Evolutionary conservation across 1,139 yeast genomes (phyloP).

Genomic region (Scheffersomyces titani): DNA sequence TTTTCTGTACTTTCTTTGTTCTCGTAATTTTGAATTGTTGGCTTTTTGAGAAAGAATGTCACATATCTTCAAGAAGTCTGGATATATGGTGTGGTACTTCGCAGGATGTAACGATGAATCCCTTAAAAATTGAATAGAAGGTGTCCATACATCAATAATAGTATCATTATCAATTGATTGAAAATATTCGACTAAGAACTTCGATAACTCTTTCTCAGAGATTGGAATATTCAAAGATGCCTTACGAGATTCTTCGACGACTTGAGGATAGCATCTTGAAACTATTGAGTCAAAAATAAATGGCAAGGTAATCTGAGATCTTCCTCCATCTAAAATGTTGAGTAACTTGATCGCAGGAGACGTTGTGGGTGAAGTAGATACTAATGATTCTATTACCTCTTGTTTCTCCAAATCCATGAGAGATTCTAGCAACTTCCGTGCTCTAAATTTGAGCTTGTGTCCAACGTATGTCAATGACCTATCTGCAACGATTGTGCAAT

Average conservation of each 20-base stretch:
- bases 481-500: conserved; percentile 19
- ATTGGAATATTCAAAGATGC: conserved; percentile 49
- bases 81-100: conserved; percentile 51
- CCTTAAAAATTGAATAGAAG: conserved; percentile 57
- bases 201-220: conserved; percentile 41
- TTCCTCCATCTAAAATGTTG: conserved; percentile 82
- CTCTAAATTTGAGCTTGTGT: conserved; percentile 68
- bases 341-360: conserved; percentile 47
- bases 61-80: conserved; percentile 53
- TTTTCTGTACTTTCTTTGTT: conserved; percentile 57
- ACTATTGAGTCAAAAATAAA: conserved; percentile 58
- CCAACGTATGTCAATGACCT: conserved; percentile 62
- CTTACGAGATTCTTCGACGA: conserved; percentile 30
- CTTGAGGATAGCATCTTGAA: conserved; percentile 33
- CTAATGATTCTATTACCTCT: conserved; percentile 70
- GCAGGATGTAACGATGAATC: conserved; percentile 53
- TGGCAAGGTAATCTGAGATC: conserved; percentile 76
- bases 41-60: conserved; percentile 57
- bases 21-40: conserved; percentile 59
- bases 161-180: conserved; percentile 72
- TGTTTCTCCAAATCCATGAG: conserved; percentile 69
- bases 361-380: conserved; percentile 32
- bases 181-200: conserved; percentile 60
- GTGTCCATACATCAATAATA: conserved; percentile 71
- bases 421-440: conserved; percentile 69